Evolutionary conservation across 805 yeast species (phyloP).

Genomic region (Yamadazyma insecticola): DNA sequence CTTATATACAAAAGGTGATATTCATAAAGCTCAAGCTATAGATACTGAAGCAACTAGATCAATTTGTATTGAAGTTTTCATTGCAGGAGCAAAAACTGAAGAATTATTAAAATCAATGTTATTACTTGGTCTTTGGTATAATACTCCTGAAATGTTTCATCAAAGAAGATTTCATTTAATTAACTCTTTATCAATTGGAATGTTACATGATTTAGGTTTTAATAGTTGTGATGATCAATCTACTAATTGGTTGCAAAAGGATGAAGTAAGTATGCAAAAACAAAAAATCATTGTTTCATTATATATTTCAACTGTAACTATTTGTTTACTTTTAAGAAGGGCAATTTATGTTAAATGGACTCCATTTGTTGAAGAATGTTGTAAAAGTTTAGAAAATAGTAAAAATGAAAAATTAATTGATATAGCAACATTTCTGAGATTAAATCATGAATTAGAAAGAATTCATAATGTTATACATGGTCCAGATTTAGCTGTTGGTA

Average conservation of each 20-base stretch:
- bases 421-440: conserved; percentile 54
- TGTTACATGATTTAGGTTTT: conserved; percentile 75
- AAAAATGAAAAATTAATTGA: conserved; percentile 28
- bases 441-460: conserved; percentile 59
- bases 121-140: conserved; percentile 72
- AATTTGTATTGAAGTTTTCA: conserved; percentile 55
- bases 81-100: conserved; percentile 64
- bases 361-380: conserved; percentile 59
- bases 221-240: conserved; percentile 29
- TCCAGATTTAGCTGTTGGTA: conserved; percentile 18
- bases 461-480: conserved; percentile 49
- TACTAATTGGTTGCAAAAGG: neutral
- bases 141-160: conserved; percentile 75
- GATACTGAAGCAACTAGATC: conserved; percentile 51
- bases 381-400: conserved; percentile 39
- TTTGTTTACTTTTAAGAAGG: conserved; percentile 62
- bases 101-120: conserved; percentile 63
- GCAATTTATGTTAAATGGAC: conserved; percentile 61
- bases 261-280: conserved; percentile 31
- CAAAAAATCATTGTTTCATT: conserved; percentile 51
- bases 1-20: conserved; percentile 24
- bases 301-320: conserved; percentile 59
- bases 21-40: conserved; percentile 42
- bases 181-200: conserved; percentile 56
- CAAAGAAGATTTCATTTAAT: conserved; percentile 74